Conservation (phyloP, 2,329 filamentous ascomycete species). For the Pseudogymnoascus pannorum region DNA sequence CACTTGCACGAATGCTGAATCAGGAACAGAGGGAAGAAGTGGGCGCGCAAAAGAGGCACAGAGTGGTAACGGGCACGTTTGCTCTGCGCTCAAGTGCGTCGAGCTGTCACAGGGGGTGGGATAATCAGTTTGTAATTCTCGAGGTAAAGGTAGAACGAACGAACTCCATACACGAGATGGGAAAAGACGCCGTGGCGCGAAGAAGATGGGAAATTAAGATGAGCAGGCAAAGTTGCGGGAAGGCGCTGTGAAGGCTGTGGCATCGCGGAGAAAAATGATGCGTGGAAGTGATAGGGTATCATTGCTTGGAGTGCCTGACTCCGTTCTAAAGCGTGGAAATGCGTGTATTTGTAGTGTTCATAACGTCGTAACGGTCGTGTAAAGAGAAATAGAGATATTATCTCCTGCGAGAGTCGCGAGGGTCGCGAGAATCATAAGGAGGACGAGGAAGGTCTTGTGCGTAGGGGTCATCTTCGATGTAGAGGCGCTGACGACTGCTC, state of each 20-base stretch:
- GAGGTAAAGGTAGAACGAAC: not conserved
- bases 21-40: too few relatives aligned
- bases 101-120: not conserved
- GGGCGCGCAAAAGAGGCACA: too few relatives aligned
- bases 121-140: not conserved
- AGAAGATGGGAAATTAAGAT: not conserved
- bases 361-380: not conserved
- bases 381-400: not conserved
- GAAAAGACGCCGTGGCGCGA: not conserved
- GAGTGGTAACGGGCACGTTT: not conserved
- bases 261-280: not conserved
- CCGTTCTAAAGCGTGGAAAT: not conserved
- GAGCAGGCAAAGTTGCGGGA: not conserved
- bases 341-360: not conserved
- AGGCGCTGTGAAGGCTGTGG: not conserved
- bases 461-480: slow-evolving; percentile 40
- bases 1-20: too few relatives aligned
- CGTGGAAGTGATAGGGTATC: not conserved
- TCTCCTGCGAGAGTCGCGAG: not conserved
- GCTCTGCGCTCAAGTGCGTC: not conserved
- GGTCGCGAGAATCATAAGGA: not conserved
- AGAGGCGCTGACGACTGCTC: slow-evolving; percentile 33
- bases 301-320: not conserved
- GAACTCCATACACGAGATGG: slow-evolving; percentile 7
- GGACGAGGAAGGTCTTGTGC: not conserved